Base-by-base conservation (phyloP, 2,329 filamentous ascomycete genomes). In the Colletotrichum theobromicola region DNA sequence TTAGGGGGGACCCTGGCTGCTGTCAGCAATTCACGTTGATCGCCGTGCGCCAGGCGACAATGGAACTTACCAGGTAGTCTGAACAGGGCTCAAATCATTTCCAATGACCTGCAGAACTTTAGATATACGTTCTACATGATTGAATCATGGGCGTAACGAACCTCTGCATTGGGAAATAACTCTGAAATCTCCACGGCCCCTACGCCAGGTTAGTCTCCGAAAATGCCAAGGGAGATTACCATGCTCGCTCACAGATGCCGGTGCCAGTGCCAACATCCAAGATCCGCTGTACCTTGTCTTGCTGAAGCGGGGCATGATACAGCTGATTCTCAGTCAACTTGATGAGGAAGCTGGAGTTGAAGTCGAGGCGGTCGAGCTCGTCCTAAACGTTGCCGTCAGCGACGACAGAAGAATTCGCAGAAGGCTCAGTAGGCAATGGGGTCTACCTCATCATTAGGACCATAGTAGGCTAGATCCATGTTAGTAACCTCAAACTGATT, bases 221-320 rank as follows among this genome's bases (percentile, higher is more conserved):
- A 32, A 6, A 32, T 18, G 10, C 18, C 7, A 16, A 46, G 18
- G 37, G 15, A 46, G 16, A 46, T 1, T n/a, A 46, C 16, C 37
- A 46, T 16, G 4, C 18, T 46, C 68, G 77, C 91, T 93, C 72
- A 53, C 46, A 53, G 7, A 91, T 90, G 4, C 91, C 91, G 1
- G 90, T 91, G 18, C 91, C 91, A 10, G 89, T 91, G 58, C 90
- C 89, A 9, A 92, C 82, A 77, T 92, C 90, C 13, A 92, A 83
- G 21, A 92, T 87, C 21, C 84, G 84, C 6, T 74, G 71, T 4
- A 50, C 35, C 37, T 70, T 65, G 5, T 58, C 66, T 30, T 60
- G 16, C 8, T 74, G 13, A 28, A 74, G 7, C 3, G 71, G 71
- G 18, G 71, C 71, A 5, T 50, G 42, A 16, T 64, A 64, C n/a